Base-by-base conservation (phyloP, 176 grass and related monocot species). In the Dactylis glomerata region DNA sequence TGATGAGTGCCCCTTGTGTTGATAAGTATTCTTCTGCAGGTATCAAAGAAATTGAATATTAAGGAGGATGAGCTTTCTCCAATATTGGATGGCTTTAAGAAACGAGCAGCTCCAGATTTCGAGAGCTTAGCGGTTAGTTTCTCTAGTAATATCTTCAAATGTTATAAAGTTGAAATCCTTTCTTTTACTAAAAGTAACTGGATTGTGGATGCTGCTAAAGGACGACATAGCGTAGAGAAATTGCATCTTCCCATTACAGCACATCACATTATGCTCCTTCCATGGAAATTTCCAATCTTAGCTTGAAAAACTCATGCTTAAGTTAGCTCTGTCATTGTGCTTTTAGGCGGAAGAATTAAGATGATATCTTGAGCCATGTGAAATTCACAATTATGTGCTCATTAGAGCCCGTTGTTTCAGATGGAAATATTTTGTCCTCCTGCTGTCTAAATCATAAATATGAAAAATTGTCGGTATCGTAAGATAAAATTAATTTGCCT, bases 21-120 rank as follows among this genome's bases (percentile, higher is more conserved):
- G 80, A 78, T 87, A 83, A 51, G 75, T 80, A 77, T 82, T 85
- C 63, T 37, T 55, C n/a, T 86, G 73, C 77, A 99, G 93, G 41
- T 85, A 73, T 81, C 76, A 22, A 94, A 99, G 84, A 86, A 91
- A 82, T 80, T 92, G 82, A 93, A 88, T 86, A 69, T 82, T 74
- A 67, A 89, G 28, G 45, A 88, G 33, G 79, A 76, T 41, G 80
- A 91, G 42, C 78, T 92, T 86, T 23, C 75, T 66, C 68, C 86
- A 58, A 73, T 92, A 23, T 74, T 92, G 27, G 91, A 94, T 76
- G 37, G 34, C 36, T 12, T 91, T 64, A 89, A 20, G 73, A 64
- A 64, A 75, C 81, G 38, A 34, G 38, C 91, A 59, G 47, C 73
- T 82, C 86, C 81, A 71, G 88, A 96, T 91, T 78, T 96, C 77